Conservation (phyloP, 1,284 basidiomycete species). For the Sporisorium reilianum region DNA sequence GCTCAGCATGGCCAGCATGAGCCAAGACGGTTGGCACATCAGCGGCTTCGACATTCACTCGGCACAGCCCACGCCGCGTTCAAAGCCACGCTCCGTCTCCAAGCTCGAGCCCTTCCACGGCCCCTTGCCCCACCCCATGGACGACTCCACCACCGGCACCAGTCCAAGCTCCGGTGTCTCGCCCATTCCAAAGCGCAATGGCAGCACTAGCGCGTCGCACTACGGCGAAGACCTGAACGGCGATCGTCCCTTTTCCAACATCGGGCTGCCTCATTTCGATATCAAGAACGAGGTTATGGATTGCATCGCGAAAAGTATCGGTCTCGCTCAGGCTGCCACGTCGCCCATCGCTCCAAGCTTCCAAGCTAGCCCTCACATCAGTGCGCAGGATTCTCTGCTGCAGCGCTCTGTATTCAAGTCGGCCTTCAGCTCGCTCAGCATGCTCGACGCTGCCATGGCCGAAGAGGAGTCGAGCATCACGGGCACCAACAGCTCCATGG, state of each 20-base stretch:
- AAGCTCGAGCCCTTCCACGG: conserved; percentile 48
- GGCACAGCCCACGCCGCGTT: conserved; percentile 43
- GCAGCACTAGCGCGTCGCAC: conserved; percentile 11
- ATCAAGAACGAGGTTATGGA: conserved; percentile 94
- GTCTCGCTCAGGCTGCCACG: conserved; percentile 80
- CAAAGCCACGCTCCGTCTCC: conserved; percentile 37
- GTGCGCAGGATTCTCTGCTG: conserved; percentile 44
- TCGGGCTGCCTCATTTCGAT: conserved; percentile 78
- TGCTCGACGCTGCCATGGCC: conserved; percentile 71
- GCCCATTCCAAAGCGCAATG: conserved; percentile 22
- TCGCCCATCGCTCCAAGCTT: conserved; percentile 65
- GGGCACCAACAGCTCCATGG: conserved; percentile 52
- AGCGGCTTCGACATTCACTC: conserved; percentile 39
- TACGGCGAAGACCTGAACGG: conserved; percentile 16
- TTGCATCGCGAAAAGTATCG: conserved; percentile 96
- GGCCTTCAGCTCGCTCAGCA: conserved; percentile 86
- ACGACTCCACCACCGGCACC: conserved; percentile 28
- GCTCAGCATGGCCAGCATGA: conserved; percentile 71
- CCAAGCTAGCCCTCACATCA: conserved; percentile 65
- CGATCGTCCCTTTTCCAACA: conserved; percentile 34
- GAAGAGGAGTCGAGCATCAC: conserved; percentile 59
- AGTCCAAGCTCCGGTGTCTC: conserved; percentile 27
- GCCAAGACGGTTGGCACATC: conserved; percentile 38
- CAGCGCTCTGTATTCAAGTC: conserved; percentile 74
- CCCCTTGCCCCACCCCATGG: conserved; percentile 40